Percentiles rank a stretch among this genome's conserved stretches.
phyloP scores from a whole-genome alignment of 768 basidiomycete genomes.

The Lactarius tabidus region DNA sequence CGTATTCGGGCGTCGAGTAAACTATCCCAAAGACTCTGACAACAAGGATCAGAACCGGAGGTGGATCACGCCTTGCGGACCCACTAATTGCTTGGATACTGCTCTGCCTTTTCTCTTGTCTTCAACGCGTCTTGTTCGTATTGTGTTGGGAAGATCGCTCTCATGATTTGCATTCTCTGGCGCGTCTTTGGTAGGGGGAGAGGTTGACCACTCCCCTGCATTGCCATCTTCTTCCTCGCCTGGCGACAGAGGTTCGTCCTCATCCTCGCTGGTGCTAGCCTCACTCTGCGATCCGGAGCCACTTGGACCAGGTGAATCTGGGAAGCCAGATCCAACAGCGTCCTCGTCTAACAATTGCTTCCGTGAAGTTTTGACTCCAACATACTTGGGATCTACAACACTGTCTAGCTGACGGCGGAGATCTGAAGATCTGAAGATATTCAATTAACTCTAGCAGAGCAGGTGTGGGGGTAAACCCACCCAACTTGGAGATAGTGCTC shows the following conservation, averaged over 20 bases:
- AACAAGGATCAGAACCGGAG: not conserved
- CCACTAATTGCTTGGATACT: slow-evolving; percentile 76
- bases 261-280: slow-evolving; percentile 14
- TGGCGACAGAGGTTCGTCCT: slow-evolving; percentile 26
- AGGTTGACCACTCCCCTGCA: slow-evolving; percentile 18
- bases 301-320: slow-evolving; percentile 27
- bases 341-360: slow-evolving; percentile 48
- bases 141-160: slow-evolving; percentile 47
- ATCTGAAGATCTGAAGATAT: slow-evolving; percentile 53
- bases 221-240: slow-evolving; percentile 28
- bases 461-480: slow-evolving; percentile 39
- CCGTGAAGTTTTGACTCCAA: slow-evolving; percentile 60
- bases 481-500: slow-evolving; percentile 87
- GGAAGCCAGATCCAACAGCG: slow-evolving; percentile 29
- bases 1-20: slow-evolving; percentile 89
- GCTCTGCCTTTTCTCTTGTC: slow-evolving; percentile 82
- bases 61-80: slow-evolving; percentile 30
- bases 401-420: slow-evolving; percentile 63
- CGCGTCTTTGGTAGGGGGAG: not conserved
- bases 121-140: slow-evolving; percentile 59
- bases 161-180: slow-evolving; percentile 26
- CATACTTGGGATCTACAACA: slow-evolving; percentile 75
- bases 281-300: slow-evolving; percentile 22
- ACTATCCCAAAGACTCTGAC: slow-evolving; percentile 77
- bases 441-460: not conserved